Evolutionary conservation across 1,139 yeast genomes (phyloP).

Genomic region (Diutina mesorugosa): DNA sequence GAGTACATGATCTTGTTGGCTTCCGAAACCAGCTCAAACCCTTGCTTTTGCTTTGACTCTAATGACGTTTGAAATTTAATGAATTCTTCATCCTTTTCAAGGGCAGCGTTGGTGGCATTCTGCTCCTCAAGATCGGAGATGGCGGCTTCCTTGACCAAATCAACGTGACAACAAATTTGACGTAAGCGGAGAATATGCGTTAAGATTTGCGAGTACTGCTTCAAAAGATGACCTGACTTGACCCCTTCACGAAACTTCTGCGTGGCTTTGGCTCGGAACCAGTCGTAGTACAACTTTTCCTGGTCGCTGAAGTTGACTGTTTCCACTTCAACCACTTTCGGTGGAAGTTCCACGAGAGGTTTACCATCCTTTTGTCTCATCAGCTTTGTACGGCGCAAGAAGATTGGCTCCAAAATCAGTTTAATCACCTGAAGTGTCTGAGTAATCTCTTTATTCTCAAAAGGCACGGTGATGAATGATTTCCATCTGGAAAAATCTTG

Average conservation of each 20-base stretch:
- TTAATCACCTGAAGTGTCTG: conserved; percentile 76
- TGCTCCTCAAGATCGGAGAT: conserved; percentile 6
- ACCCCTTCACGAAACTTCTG: conserved; percentile 52
- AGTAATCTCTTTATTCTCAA: conserved; percentile 56
- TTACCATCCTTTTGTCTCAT: conserved; percentile 70
- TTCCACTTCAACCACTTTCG: conserved; percentile 60
- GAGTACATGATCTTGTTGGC: conserved; percentile 18
- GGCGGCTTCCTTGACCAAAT: conserved; percentile 36
- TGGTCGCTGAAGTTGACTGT: conserved; percentile 50
- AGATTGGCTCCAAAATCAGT: conserved; percentile 71
- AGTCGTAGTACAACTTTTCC: conserved; percentile 57
- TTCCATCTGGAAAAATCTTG: conserved; percentile 79
- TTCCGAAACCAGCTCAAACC: conserved; percentile 20
- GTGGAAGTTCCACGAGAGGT: conserved; percentile 66
- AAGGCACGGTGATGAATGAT: conserved; percentile 74
- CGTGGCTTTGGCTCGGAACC: conserved; percentile 60
- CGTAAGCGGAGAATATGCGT: conserved; percentile 75
- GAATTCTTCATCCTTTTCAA: conserved; percentile 13
- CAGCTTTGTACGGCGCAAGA: conserved; percentile 74
- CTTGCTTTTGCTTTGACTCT: conserved; percentile 9
- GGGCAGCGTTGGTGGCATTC: not conserved
- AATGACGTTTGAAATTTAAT: conserved; percentile 7
- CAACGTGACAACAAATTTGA: conserved; percentile 81
- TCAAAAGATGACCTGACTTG: conserved; percentile 56
- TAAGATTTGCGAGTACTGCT: conserved; percentile 65